These are phyloP conservation scores for Sextonia rubra DNA, from an alignment of 164 flowering plant species.

Conservation along the genomic window DNA sequence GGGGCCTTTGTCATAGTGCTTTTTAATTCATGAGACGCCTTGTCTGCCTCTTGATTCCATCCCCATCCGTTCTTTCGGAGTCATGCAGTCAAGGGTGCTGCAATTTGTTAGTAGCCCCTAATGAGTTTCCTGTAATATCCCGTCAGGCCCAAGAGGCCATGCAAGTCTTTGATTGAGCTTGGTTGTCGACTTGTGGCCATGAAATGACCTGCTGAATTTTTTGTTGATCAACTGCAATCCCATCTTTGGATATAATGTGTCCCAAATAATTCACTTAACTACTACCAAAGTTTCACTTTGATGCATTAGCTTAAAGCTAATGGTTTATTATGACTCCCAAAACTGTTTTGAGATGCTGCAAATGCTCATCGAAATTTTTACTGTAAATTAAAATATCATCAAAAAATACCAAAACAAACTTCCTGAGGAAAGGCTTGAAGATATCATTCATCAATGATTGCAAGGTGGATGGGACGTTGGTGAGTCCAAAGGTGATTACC, in stretches of 20 bases:
- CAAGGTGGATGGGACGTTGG: not conserved
- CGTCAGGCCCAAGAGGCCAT: not conserved
- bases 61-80: not conserved
- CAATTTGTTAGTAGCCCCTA: not conserved
- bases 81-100: not conserved
- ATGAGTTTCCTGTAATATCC: not conserved
- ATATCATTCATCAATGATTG: conserved; percentile 1
- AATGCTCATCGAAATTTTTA: not conserved
- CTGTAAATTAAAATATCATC: not conserved
- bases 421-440: not conserved
- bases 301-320: not conserved
- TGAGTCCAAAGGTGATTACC: conserved; percentile 4
- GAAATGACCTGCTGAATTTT: not conserved
- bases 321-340: not conserved
- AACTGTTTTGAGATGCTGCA: not conserved
- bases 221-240: not conserved
- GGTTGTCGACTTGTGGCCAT: not conserved
- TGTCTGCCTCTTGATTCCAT: not conserved
- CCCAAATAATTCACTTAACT: not conserved
- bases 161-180: not conserved
- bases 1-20: not conserved
- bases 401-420: not conserved
- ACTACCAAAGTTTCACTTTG: not conserved
- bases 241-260: not conserved
- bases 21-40: not conserved